Percentiles rank a stretch among this genome's conserved stretches.
Conservation (phyloP, 805 yeast species). For the Saccharomycopsis sp. region DNA sequence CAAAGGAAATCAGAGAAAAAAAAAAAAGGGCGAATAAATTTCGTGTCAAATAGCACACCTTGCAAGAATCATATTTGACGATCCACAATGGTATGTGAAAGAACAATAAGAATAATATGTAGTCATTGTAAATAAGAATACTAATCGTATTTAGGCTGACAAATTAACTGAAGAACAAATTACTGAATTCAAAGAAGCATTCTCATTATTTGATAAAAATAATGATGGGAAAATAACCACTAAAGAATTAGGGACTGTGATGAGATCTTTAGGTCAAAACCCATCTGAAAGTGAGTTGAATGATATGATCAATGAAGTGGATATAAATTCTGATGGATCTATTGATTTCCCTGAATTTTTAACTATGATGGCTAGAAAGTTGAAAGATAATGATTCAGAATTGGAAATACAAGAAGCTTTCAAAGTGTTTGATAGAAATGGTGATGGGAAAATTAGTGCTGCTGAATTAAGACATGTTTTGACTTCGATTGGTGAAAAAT, state of each 20-base stretch:
- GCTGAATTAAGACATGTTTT: constrained; percentile 95
- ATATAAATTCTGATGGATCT: constrained; percentile 87
- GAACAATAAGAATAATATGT: too few relatives aligned
- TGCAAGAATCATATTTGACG: too few relatives aligned
- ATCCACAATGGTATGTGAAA: too few relatives aligned
- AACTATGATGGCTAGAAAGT: constrained; percentile 84
- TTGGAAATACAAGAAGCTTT: constrained; percentile 97
- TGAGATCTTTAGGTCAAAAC: constrained; percentile 98
- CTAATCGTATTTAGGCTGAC: constrained; percentile 55
- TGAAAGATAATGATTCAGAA: constrained; percentile 95
- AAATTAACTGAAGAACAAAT: constrained; percentile 94
- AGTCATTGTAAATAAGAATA: too few relatives aligned
- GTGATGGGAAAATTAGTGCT: constrained; percentile 94
- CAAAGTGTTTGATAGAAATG: constrained; percentile 91
- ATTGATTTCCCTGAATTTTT: constrained; percentile 78
- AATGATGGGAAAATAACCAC: constrained; percentile 96
- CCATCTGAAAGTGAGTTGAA: constrained; percentile 95
- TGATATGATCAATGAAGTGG: constrained; percentile 96
- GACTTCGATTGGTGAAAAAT: constrained; percentile 95
- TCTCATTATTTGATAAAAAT: constrained; percentile 93
- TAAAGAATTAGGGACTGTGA: constrained; percentile 92
- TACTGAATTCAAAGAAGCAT: constrained; percentile 95
- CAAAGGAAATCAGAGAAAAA: neutral
- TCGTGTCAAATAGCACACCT: neutral
- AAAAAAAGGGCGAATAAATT: neutral